A percentile compares a stretch with the other conserved stretches of the same genome.
phyloP scores from a whole-genome alignment of 1,284 basidiomycete species.

The Vanrija pseudolonga region DNA sequence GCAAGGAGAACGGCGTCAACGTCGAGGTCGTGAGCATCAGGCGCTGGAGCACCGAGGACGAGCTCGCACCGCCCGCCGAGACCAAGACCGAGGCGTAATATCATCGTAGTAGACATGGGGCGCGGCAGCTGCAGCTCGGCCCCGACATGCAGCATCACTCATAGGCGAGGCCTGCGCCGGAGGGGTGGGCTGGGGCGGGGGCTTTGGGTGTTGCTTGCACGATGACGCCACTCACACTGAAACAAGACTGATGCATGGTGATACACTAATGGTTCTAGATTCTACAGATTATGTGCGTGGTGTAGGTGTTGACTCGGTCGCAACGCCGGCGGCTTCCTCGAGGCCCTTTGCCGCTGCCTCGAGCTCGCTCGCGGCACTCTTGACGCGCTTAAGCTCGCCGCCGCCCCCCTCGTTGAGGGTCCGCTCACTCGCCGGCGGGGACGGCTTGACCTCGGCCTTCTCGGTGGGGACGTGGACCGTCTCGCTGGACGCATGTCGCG shows the following conservation, averaged over 20 bases:
- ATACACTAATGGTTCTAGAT: too few relatives aligned
- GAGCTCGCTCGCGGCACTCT: background rate
- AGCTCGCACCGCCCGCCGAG: background rate
- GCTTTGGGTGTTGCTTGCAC: too few relatives aligned
- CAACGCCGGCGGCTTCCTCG: slow-evolving; percentile 17
- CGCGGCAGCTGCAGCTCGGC: too few relatives aligned
- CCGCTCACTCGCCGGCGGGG: background rate
- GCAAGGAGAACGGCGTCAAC: slow-evolving; percentile 53
- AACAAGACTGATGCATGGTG: too few relatives aligned
- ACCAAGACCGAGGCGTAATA: background rate
- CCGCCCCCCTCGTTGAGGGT: background rate
- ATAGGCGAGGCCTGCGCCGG: too few relatives aligned
- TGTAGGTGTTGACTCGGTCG: background rate
- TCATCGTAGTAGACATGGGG: too few relatives aligned
- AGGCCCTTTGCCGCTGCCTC: slow-evolving; percentile 18
- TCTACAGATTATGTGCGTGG: too few relatives aligned
- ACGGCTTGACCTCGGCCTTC: background rate
- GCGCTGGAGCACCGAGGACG: slow-evolving; percentile 44
- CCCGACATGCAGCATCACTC: too few relatives aligned
- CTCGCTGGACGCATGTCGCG: background rate
- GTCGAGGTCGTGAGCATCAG: slow-evolving; percentile 42
- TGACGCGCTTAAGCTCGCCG: background rate
- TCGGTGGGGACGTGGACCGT: background rate
- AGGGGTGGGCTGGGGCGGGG: too few relatives aligned
- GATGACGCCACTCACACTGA: too few relatives aligned